Evolutionary conservation across 2,329 filamentous ascomycete genomes (phyloP).

Genomic region (Plectosphaerella cucumerina): DNA sequence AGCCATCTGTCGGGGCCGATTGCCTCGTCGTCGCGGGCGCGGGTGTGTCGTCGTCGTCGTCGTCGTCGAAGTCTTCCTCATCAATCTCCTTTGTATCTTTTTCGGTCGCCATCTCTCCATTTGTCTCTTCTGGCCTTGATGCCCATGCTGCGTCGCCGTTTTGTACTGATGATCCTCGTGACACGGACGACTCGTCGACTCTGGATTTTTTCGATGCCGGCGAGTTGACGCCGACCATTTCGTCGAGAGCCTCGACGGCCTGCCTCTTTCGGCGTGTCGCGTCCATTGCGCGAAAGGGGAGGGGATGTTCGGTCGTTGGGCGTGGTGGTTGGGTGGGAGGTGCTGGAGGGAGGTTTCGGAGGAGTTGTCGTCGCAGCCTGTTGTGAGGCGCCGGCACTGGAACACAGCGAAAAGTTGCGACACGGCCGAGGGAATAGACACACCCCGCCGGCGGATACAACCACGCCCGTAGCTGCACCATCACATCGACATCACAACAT

Average conservation of each 20-base stretch:
- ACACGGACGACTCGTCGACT: constrained; percentile 34
- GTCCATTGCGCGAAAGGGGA: constrained; percentile 2
- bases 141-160: constrained; percentile 14
- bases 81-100: constrained; percentile 20
- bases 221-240: constrained; percentile 48
- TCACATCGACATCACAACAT: neutral
- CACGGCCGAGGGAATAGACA: neutral
- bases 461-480: constrained; percentile 1
- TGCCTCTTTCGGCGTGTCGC: constrained; percentile 46
- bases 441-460: neutral
- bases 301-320: neutral
- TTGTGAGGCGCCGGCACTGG: neutral
- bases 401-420: neutral
- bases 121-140: constrained; percentile 3
- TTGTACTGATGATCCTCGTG: constrained; percentile 22
- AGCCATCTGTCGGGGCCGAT: constrained; percentile 76
- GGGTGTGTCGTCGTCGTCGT: constrained; percentile 29
- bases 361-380: neutral
- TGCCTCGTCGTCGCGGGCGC: constrained; percentile 58
- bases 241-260: constrained; percentile 57
- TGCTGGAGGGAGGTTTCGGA: neutral
- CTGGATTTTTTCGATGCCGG: constrained; percentile 57
- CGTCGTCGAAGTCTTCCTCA: constrained; percentile 34
- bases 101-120: neutral
- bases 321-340: neutral